phyloP scores from a whole-genome alignment of 179 eudicot genomes.

The Pouteria campechiana region DNA sequence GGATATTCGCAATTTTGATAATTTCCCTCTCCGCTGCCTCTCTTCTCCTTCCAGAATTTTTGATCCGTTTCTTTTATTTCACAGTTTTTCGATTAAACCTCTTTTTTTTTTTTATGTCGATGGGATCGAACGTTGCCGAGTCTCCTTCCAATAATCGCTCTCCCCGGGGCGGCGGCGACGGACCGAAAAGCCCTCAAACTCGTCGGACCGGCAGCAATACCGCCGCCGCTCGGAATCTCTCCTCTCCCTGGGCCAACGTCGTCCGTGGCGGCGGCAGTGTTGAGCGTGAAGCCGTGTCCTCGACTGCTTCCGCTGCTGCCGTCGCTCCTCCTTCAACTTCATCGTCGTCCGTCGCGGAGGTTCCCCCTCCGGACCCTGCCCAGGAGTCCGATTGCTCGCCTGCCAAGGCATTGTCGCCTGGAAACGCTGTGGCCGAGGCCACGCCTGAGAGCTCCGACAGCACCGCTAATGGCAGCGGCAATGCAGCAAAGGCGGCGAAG shows the following conservation, averaged over 20 bases:
- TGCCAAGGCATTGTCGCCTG: background rate
- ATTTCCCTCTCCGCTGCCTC: too few species aligned
- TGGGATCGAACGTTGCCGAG: too few species aligned
- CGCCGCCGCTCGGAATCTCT: constrained; percentile 5
- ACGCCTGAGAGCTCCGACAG: constrained; percentile 15
- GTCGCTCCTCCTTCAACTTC: constrained; percentile 4
- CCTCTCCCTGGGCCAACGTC: constrained; percentile 33
- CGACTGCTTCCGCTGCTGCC: background rate
- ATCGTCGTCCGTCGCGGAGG: constrained; percentile 1
- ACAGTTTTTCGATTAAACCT: too few species aligned
- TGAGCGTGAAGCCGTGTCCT: background rate
- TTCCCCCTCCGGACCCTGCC: background rate
- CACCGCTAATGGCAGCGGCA: constrained; percentile 26
- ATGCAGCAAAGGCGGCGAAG: constrained; percentile 22
- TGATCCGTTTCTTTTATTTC: too few species aligned
- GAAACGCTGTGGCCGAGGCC: constrained; percentile 7
- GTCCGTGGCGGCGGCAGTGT: constrained; percentile 33
- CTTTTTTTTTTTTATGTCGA: too few species aligned
- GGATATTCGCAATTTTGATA: too few species aligned
- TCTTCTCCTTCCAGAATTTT: too few species aligned
- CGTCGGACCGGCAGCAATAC: constrained; percentile 2
- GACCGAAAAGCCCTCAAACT: constrained; percentile 2
- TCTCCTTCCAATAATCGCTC: too few species aligned
- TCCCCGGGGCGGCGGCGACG: background rate
- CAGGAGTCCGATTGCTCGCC: constrained; percentile 8